phyloP scores from a whole-genome alignment of 1,284 basidiomycete genomes.

The Trichosporon coremiiforme region DNA sequence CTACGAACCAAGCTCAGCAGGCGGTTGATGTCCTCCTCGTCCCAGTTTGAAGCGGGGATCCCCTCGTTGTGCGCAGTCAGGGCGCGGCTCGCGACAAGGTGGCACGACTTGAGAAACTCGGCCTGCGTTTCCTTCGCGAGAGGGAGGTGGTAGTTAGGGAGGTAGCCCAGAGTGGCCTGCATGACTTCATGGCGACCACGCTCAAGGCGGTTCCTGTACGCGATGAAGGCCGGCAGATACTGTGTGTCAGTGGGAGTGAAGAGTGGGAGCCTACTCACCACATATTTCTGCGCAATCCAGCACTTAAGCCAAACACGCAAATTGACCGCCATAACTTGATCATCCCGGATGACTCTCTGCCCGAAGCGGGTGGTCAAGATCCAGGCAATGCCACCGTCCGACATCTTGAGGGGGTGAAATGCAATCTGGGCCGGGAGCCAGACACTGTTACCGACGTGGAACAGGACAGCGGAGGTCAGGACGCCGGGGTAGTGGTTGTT shows the following conservation, averaged over 20 bases:
- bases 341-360: background rate
- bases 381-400: background rate
- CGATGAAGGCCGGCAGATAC: background rate
- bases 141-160: background rate
- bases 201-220: background rate
- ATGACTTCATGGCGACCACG: background rate
- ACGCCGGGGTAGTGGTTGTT: background rate
- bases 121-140: background rate
- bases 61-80: background rate
- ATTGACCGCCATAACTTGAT: background rate
- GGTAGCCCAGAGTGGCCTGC: background rate
- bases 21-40: background rate
- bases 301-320: background rate
- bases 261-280: background rate
- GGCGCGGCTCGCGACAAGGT: background rate
- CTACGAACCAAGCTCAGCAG: background rate
- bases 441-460: background rate
- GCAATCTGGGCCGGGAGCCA: background rate
- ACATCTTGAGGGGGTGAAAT: background rate
- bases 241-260: background rate
- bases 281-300: background rate
- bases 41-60: no score
- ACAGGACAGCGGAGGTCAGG: background rate
- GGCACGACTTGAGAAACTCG: background rate
- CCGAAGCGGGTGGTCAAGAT: background rate